Conservation (phyloP, 163 green algal genomes). For the Scenedesmus sp. region DNA sequence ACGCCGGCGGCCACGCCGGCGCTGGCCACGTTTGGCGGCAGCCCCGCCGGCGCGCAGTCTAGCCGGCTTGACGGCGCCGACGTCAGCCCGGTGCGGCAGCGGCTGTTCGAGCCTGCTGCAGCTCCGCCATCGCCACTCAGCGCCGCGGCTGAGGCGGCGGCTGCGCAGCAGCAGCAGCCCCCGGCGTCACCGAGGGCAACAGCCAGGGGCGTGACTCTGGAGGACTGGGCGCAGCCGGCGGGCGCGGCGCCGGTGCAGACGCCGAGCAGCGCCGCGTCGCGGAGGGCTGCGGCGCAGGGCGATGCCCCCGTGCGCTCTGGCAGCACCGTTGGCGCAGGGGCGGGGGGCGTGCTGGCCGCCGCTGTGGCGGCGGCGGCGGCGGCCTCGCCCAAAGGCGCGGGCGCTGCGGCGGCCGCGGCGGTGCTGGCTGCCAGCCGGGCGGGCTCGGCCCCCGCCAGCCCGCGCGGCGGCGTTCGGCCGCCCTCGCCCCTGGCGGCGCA, state of each 20-base stretch:
- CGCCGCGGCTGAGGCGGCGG: background rate
- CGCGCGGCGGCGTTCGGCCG: no score
- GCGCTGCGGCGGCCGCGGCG: background rate
- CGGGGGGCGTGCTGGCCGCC: background rate
- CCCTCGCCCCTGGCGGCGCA: no score
- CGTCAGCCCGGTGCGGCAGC: conserved; percentile 11
- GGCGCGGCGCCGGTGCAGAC: background rate
- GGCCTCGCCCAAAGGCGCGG: background rate
- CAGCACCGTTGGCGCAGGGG: no score
- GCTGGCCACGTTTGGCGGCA: background rate
- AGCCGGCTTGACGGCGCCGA: conserved; percentile 15
- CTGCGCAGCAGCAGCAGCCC: conserved; percentile 1
- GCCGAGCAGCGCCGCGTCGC: background rate
- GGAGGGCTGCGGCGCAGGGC: background rate
- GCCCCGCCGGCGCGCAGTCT: conserved; percentile 2
- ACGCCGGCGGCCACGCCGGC: background rate
- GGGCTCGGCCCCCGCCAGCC: no score
- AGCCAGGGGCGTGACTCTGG: no score
- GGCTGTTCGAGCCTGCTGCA: conserved; percentile 26
- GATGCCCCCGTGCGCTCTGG: no score
- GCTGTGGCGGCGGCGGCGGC: background rate
- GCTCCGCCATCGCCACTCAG: background rate
- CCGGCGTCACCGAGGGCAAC: no score
- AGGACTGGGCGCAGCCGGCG: background rate
- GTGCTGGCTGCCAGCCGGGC: background rate